Evolutionary conservation across 225 moss, liverwort and hornwort genomes (phyloP), one percentile per base, ranked within the genome.

Genomic region (Polytrichum formosum): DNA sequence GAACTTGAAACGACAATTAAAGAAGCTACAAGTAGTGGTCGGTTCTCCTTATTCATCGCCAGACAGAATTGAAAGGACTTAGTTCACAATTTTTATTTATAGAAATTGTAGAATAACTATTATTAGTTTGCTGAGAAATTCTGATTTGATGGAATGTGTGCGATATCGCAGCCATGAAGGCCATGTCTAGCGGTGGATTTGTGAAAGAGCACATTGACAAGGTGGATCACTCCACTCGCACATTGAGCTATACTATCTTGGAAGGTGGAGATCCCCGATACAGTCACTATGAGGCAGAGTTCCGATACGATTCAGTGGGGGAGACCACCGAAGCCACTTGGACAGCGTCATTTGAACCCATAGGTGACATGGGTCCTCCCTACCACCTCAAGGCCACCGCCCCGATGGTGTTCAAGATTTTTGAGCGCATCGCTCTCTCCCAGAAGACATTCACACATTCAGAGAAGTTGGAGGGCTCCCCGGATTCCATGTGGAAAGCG

Each of bases 291-390:
- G 26, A 56, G 1, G 78, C 28, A 6, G 70, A 74, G 74, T 64
- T 74, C 65, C 73, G 64, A 2, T 78, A 70, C 65, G 70, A 56
- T 23, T 0, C 78, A 5, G 53, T 22, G 35, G 65, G 67, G 8
- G 68, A 4, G 28, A 53, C 30, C 26, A 78, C 77, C 16, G 54
- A 46, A 6, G 80, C 63, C 16, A 66, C 18, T 2, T 84, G 84
- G 84, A 81, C 80, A 16, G 77, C 77, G 3, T 73, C 26, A 63
- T 80, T 71, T 2, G 72, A 61, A 53, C 65, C 74, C 1, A 53
- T 68, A 1, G 77, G 71, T 6, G 64, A 74, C 2, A 22, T 68
- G 72, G 77, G 35, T 29, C 72, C 74, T 19, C 74, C 77, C 6
- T 67, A 62, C 80, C 80, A 80, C 28, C 46, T 74, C 18, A 69